These are phyloP conservation scores for Peniophora sp. DNA, from an alignment of 1,284 basidiomycete species.

Conservation along the genomic window DNA sequence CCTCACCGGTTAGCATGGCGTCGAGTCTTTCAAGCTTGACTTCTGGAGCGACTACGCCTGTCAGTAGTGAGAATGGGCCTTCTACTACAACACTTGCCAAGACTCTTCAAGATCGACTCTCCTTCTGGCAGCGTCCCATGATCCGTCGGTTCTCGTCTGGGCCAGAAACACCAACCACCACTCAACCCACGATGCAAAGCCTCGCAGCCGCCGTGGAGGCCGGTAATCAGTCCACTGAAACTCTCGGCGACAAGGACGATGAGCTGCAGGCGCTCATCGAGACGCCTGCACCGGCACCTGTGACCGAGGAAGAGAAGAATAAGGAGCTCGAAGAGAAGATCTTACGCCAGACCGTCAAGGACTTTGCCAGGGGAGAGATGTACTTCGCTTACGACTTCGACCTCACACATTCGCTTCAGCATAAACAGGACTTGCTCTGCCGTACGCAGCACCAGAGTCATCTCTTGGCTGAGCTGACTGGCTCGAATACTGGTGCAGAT, in stretches of 20 bases:
- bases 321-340: constrained; percentile 72
- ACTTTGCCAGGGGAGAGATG: constrained; percentile 73
- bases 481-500: constrained; percentile 18
- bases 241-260: constrained; percentile 39
- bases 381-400: constrained; percentile 77
- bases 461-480: constrained; percentile 52
- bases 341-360: constrained; percentile 60
- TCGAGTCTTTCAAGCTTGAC: constrained; percentile 42
- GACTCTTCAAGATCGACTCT: constrained; percentile 53
- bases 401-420: constrained; percentile 71
- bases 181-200: not conserved
- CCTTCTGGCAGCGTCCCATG: constrained; percentile 61
- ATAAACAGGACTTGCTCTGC: constrained; percentile 60
- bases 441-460: constrained; percentile 47
- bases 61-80: constrained; percentile 40
- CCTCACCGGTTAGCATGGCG: constrained; percentile 35
- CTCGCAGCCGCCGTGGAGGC: constrained; percentile 13
- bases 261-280: constrained; percentile 49
- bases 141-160: not conserved
- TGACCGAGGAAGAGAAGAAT: constrained; percentile 54
- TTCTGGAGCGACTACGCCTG: constrained; percentile 49
- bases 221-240: constrained; percentile 37
- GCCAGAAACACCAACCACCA: not conserved
- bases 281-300: constrained; percentile 50
- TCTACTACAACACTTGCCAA: constrained; percentile 39